phyloP scores from a whole-genome alignment of 768 basidiomycete genomes.

The Vararia minispora region DNA sequence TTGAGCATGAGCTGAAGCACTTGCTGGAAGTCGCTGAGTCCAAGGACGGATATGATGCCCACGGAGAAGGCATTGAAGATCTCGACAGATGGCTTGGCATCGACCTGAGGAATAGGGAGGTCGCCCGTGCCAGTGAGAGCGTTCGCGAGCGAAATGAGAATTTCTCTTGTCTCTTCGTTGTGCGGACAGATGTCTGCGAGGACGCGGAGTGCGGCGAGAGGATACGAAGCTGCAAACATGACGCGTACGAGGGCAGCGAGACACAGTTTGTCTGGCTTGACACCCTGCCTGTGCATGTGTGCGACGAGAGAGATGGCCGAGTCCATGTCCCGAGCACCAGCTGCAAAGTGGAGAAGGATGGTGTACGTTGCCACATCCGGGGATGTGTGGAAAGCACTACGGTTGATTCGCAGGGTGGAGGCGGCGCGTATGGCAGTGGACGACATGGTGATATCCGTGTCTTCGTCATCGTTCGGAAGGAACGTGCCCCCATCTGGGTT shows the following conservation, averaged over 20 bases:
- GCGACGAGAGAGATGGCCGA: constrained; percentile 2
- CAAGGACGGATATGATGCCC: constrained; percentile 35
- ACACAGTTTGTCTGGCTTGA: constrained; percentile 7
- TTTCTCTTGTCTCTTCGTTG: neutral
- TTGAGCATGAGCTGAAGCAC: constrained; percentile 47
- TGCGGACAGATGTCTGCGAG: constrained; percentile 3
- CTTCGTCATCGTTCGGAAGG: constrained; percentile 6
- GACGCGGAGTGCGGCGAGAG: constrained; percentile 5
- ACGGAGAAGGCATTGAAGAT: constrained; percentile 54
- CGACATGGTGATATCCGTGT: constrained; percentile 2
- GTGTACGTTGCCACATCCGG: constrained; percentile 15
- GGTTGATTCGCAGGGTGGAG: neutral
- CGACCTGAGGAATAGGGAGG: constrained; percentile 8
- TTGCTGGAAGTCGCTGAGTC: constrained; percentile 33
- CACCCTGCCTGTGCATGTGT: constrained; percentile 6
- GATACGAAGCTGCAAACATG: constrained; percentile 5
- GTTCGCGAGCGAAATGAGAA: constrained; percentile 1
- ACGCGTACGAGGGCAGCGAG: constrained; percentile 13
- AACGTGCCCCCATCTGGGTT: neutral
- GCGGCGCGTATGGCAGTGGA: neutral
- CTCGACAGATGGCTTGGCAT: constrained; percentile 20
- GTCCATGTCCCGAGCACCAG: constrained; percentile 1
- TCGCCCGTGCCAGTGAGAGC: neutral
- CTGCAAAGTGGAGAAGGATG: constrained; percentile 10
- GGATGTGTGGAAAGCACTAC: constrained; percentile 2